phyloP scores from a whole-genome alignment of 805 yeast species.

The Candida patagonica region DNA sequence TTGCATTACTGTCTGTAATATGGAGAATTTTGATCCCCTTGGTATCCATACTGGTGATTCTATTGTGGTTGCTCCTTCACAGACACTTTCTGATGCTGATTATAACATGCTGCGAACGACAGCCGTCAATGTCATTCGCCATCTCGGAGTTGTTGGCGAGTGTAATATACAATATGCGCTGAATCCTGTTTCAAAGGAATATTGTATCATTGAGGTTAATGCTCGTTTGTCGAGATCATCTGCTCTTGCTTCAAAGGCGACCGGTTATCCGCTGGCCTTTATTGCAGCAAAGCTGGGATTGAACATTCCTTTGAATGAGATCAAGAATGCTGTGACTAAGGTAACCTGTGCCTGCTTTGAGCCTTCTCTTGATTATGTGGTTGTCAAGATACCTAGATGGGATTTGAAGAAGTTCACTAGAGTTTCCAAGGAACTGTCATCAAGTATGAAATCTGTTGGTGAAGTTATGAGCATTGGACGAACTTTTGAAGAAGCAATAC shows the following conservation, averaged over 20 bases:
- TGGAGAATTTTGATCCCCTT: conserved; percentile 97
- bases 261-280: conserved; percentile 96
- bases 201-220: conserved; percentile 95
- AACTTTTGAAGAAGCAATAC: conserved; percentile 95
- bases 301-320: conserved; percentile 83
- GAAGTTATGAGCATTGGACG: conserved; percentile 98
- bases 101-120: conserved; percentile 97
- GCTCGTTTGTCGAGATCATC: conserved; percentile 97
- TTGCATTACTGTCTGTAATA: conserved; percentile 98
- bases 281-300: conserved; percentile 96
- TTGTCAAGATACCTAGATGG: conserved; percentile 98
- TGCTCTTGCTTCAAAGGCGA: conserved; percentile 98
- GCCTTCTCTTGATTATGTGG: conserved; percentile 94
- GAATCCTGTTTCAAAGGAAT: conserved; percentile 87
- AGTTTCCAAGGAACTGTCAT: conserved; percentile 77
- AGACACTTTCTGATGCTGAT: conserved; percentile 92
- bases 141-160: conserved; percentile 98
- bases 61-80: conserved; percentile 97
- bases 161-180: conserved; percentile 97
- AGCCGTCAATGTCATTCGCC: conserved; percentile 94
- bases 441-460: conserved; percentile 98
- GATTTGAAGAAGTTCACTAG: conserved; percentile 92
- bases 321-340: conserved; percentile 86
- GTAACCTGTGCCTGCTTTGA: conserved; percentile 95
- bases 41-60: conserved; percentile 99